A percentile compares a stretch with the other conserved stretches of the same genome.
Conservation (phyloP, 306 rosid species). For the Cotoneaster glaucophyllus region DNA sequence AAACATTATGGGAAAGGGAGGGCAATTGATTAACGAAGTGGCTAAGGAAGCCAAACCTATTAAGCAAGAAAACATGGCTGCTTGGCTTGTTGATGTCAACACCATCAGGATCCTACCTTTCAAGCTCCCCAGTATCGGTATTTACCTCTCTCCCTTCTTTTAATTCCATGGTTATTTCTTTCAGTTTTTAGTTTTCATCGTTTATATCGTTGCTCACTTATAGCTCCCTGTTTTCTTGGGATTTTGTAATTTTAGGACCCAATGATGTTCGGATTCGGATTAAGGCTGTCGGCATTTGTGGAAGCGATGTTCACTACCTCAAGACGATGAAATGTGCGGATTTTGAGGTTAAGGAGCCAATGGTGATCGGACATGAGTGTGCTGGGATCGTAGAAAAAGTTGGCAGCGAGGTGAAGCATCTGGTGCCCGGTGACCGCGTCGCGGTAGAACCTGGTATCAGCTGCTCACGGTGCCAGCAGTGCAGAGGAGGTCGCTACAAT, state of each 20-base stretch:
- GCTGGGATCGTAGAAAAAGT: not conserved
- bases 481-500: not conserved
- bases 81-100: not conserved
- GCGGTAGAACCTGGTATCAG: not conserved
- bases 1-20: not conserved
- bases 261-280: not conserved
- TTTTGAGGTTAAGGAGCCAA: not conserved
- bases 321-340: not conserved
- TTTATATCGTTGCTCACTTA: not conserved
- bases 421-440: not conserved
- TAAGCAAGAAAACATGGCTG: not conserved
- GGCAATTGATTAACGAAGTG: not conserved
- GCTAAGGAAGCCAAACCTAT: not conserved
- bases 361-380: not conserved
- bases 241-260: not conserved
- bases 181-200: not conserved
- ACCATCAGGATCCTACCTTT: not conserved
- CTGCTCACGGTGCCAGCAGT: not conserved
- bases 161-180: not conserved
- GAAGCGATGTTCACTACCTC: not conserved
- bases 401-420: not conserved
- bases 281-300: not conserved
- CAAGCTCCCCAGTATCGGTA: not conserved
- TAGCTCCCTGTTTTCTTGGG: not conserved
- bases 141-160: not conserved